These are phyloP conservation scores for Fomitopsis palustris DNA, from an alignment of 1,284 basidiomycete genomes.

Conservation along the genomic window DNA sequence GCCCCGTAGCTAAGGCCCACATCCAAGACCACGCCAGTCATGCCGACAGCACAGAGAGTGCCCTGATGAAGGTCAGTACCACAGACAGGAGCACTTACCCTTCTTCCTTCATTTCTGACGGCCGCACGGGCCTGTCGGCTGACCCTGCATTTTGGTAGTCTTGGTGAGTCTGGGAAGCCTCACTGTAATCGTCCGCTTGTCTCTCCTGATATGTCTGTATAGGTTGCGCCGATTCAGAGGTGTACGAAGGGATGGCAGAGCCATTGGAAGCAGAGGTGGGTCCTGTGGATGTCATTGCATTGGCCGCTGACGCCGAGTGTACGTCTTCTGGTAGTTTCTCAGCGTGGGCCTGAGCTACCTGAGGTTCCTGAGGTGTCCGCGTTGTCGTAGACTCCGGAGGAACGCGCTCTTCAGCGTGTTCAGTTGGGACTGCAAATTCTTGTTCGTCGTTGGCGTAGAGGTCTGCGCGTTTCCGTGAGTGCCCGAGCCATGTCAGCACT, in stretches of 20 bases:
- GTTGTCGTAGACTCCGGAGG: conserved; percentile 25
- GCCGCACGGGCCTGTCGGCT: conserved; percentile 70
- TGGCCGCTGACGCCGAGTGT: conserved; percentile 1
- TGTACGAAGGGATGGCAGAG: conserved; percentile 22
- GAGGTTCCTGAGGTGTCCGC: not conserved
- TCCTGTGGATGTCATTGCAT: not conserved
- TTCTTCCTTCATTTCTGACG: conserved; percentile 98
- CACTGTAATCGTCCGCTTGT: conserved; percentile 46
- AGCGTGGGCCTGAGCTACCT: not conserved
- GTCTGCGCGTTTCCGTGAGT: conserved; percentile 40
- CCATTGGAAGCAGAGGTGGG: conserved; percentile 3
- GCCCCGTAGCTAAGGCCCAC: conserved; percentile 25
- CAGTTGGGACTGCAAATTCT: conserved; percentile 47
- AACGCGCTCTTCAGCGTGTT: conserved; percentile 32
- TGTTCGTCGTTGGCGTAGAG: conserved; percentile 76
- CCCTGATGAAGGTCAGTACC: conserved; percentile 17
- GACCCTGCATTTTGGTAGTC: conserved; percentile 37
- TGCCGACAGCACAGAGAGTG: conserved; percentile 20
- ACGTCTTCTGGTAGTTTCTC: not conserved
- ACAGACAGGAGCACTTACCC: conserved; percentile 69
- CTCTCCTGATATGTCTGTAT: conserved; percentile 76
- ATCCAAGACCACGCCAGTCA: conserved; percentile 21
- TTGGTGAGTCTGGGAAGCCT: conserved; percentile 30
- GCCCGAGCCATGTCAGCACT: not conserved
- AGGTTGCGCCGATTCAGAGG: conserved; percentile 47